Base-by-base conservation (phyloP, 352 stramenopile genomes). In the Phytophthora cryptogea region DNA sequence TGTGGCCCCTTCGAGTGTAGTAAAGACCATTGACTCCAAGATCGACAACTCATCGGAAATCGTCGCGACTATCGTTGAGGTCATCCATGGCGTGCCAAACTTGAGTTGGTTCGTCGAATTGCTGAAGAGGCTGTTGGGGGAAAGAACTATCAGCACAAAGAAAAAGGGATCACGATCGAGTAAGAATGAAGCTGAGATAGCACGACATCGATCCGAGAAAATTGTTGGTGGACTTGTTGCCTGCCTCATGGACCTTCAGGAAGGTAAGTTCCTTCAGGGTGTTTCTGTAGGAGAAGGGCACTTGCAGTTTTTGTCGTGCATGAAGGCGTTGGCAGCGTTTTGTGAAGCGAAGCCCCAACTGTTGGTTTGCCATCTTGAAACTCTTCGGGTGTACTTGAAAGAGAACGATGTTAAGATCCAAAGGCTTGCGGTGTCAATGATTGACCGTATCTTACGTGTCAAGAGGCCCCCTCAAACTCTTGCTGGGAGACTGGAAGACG, bases 271-370 rank as follows among this genome's bases (percentile, higher is more conserved):
- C 28, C 50, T 95, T 10, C 63, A 73, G 11, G 75, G 76, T 28
- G 80, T 92, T 35, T 84, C 79, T 10, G 73, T 86, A 30, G 36
- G 66, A 50, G 76, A 84, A 39, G 35, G 46, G 11, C 68, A 93
- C 31, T 45, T 70, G 16, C 85, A 96, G 46, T 89, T 92, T 52
- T 41, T 92, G 11, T 63, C 83, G 16, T 94, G 84, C 42, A 75
- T 96, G 60, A 90, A 84, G 53, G 82, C 85, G n/a, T 41, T 96
- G 17, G 74, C 69, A 37, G 80, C 70, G 6, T 94, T 96, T 66
- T 92, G 80, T 39, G 71, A 91, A 68, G 85, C 83, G 17, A 78
- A 61, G 39, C 85, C 87, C 8, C 41, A 72, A 16, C 59, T 96
- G 13, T 49, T 96, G 2, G 59, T 63, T 1, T 55, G 59, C 5